phyloP scores from a whole-genome alignment of 2,329 filamentous ascomycete species.

The Chrysoporthe cubensis region DNA sequence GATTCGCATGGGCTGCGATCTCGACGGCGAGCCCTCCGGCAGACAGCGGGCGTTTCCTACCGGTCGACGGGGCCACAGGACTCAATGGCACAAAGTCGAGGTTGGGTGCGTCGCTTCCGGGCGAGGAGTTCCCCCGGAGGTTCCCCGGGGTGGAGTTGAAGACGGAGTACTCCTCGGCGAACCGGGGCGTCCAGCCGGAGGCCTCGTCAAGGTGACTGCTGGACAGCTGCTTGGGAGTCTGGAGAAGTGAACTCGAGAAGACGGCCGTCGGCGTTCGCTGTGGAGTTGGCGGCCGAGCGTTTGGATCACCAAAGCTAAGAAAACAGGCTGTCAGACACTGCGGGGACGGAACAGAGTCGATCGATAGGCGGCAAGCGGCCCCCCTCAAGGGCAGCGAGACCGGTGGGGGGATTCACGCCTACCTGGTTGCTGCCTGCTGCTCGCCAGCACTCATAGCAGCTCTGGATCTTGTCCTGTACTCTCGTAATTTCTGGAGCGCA shows the following conservation, averaged over 20 bases:
- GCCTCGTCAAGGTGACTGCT: constrained; percentile 48
- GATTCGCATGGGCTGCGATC: constrained; percentile 65
- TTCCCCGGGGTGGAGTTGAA: constrained; percentile 68
- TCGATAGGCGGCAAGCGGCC: constrained; percentile 12
- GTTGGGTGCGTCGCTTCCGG: constrained; percentile 45
- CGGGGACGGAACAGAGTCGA: constrained; percentile 29
- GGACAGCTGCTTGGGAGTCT: constrained; percentile 57
- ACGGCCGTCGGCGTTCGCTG: constrained; percentile 59
- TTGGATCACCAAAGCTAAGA: constrained; percentile 65
- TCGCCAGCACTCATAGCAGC: constrained; percentile 66
- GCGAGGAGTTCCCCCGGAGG: constrained; percentile 46
- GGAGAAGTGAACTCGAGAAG: constrained; percentile 59
- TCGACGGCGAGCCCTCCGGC: constrained; percentile 53
- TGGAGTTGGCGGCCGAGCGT: constrained; percentile 63
- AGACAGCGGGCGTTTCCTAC: constrained; percentile 57
- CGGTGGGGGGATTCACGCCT: constrained; percentile 7
- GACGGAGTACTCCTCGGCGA: constrained; percentile 68
- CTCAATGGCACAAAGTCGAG: constrained; percentile 46
- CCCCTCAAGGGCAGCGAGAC: constrained; percentile 16
- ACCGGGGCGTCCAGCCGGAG: constrained; percentile 62
- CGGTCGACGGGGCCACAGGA: constrained; percentile 40
- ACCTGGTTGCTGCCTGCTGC: constrained; percentile 56
- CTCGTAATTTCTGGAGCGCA: constrained; percentile 16
- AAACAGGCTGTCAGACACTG: constrained; percentile 40
- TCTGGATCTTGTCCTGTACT: constrained; percentile 26